phyloP scores from a whole-genome alignment of 164 flowering plant genomes.

The Pachysandra terminalis region DNA sequence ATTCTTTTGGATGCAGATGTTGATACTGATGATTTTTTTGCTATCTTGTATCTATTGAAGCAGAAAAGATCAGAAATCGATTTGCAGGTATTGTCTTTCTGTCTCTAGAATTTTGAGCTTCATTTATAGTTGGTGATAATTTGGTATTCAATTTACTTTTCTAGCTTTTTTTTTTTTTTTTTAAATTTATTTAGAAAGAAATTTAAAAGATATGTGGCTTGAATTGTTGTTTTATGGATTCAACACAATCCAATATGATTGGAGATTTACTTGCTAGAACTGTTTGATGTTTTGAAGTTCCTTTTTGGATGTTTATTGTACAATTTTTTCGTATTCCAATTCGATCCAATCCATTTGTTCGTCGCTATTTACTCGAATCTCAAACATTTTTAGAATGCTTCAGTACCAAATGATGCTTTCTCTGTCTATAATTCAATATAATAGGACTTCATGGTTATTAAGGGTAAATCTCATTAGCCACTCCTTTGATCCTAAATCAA shows the following conservation, averaged over 20 bases:
- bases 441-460: no score
- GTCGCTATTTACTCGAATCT: no score
- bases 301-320: no score
- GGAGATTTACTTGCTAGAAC: no score
- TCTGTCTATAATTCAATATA: no score
- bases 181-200: background rate
- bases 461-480: no score
- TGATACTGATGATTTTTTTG: constrained; percentile 92
- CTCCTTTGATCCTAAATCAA: no score
- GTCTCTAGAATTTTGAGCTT: background rate
- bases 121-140: background rate
- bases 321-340: no score
- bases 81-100: constrained; percentile 42
- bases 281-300: no score
- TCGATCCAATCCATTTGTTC: no score
- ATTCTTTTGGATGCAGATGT: constrained; percentile 83
- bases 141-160: background rate
- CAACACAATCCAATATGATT: background rate
- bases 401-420: no score
- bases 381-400: no score
- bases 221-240: background rate
- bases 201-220: background rate
- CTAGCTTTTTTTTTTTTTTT: background rate
- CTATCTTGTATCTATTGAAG: constrained; percentile 78
- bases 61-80: constrained; percentile 69